Conservation (phyloP, 129 eudicot genomes). For the sunflower (Helianthus annuus) region HanXRQr2.0-SUNRISE NC_035438.2:131559429-131559928, state of each 20-base stretch:
- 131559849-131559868: too few species aligned
- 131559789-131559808: too few species aligned
- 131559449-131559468: slow-evolving; percentile 25
- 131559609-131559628: slow-evolving; percentile 88
- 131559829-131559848: too few species aligned
- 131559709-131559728: too few species aligned
- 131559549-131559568: slow-evolving; percentile 78
- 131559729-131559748: too few species aligned
- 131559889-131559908: too few species aligned
- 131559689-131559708: not conserved
- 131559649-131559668: slow-evolving; percentile 97
- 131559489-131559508: not conserved
- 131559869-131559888: too few species aligned
- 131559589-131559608: slow-evolving; percentile 90
- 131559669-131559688: slow-evolving; percentile 37
- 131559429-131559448: slow-evolving; percentile 77
- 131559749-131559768: too few species aligned
- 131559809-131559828: too few species aligned
- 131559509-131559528: slow-evolving; percentile 15
- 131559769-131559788: too few species aligned
- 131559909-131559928: not conserved
- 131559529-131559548: slow-evolving; percentile 71
- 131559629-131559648: slow-evolving; percentile 96
- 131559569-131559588: slow-evolving; percentile 98
- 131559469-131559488: not conserved